These are phyloP conservation scores for Wickerhamomyces bisporus DNA, from an alignment of 805 yeast species.

Conservation along the genomic window DNA sequence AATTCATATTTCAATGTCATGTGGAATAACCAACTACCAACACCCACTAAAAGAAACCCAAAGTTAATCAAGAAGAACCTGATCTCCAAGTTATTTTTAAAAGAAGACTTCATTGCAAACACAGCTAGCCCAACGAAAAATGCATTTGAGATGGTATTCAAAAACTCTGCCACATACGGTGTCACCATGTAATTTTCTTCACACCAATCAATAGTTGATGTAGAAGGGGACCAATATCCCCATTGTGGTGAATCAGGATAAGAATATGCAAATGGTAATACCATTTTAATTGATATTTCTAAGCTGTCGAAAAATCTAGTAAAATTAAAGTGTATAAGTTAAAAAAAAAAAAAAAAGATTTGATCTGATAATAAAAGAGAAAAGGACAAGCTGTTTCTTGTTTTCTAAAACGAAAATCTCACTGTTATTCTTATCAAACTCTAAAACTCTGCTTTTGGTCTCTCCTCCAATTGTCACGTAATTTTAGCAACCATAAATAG, in stretches of 20 bases:
- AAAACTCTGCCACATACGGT: slow-evolving; percentile 80
- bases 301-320: no score
- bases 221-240: slow-evolving; percentile 79
- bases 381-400: no score
- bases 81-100: slow-evolving; percentile 54
- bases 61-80: slow-evolving; percentile 67
- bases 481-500: no score
- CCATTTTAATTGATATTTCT: slow-evolving; percentile 6
- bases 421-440: no score
- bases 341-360: no score
- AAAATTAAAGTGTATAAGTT: no score
- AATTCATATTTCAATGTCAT: slow-evolving; percentile 89
- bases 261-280: slow-evolving; percentile 47
- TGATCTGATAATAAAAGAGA: no score
- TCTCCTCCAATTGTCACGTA: no score
- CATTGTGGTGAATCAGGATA: slow-evolving; percentile 49
- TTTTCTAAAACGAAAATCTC: no score
- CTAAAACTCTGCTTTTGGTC: no score
- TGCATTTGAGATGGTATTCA: slow-evolving; percentile 79
- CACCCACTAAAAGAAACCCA: slow-evolving; percentile 85
- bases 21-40: slow-evolving; percentile 94
- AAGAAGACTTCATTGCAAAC: slow-evolving; percentile 58
- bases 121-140: slow-evolving; percentile 50
- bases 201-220: slow-evolving; percentile 97
- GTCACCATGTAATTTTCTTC: slow-evolving; percentile 93